Evolutionary conservation across 805 yeast genomes (phyloP), one percentile per base, ranked within the genome.

Genomic region (Clavispora vitiphila): DNA sequence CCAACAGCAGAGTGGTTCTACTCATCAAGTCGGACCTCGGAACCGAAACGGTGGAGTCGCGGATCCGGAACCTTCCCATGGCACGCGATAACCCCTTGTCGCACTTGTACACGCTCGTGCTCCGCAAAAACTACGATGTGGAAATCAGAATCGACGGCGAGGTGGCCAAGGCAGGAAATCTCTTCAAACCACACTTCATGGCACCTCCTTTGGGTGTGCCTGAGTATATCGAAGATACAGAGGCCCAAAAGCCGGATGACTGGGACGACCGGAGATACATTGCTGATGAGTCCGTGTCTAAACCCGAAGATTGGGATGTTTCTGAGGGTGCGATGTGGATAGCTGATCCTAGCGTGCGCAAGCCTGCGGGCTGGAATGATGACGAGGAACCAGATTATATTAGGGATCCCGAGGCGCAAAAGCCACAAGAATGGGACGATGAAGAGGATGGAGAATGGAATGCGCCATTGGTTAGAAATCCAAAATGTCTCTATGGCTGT

Each of bases 221-320:
- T n/a, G 59, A 61, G 43, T 78, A 74, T 51, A 71, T 89, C 16
- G 47, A 54, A 37, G 78, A 71, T 30, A 84, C 81, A 51, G 62
- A 64, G 16, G 58, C 68, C 8, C 89, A 80, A 52, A 83, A 83
- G 66, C 97, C 97, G 10, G 76, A 57, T 1, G 83, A 83, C 58
- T 90, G 96, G 96, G 93, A 78, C 42, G 96, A 86, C 32, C 71
- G 76, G 25, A 71, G 67, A 46, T 56, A 53, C 31, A 83, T 90
- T 40, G 77, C 80, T 19, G 96, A 90, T 62, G 66, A 65, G 4
- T 62, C 72, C 51, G 70, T 79, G 14, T 62, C 42, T 26, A 86
- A 87, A 62, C 96, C 96, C 8, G 86, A 66, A 4, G 93, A 85
- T 56, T 90, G 95, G 86, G 95, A 88, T 57, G 89, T 80, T 58